These are phyloP conservation scores for Penicillium expansum DNA, from an alignment of 2,329 filamentous ascomycete species.

Conservation along the genomic window DNA sequence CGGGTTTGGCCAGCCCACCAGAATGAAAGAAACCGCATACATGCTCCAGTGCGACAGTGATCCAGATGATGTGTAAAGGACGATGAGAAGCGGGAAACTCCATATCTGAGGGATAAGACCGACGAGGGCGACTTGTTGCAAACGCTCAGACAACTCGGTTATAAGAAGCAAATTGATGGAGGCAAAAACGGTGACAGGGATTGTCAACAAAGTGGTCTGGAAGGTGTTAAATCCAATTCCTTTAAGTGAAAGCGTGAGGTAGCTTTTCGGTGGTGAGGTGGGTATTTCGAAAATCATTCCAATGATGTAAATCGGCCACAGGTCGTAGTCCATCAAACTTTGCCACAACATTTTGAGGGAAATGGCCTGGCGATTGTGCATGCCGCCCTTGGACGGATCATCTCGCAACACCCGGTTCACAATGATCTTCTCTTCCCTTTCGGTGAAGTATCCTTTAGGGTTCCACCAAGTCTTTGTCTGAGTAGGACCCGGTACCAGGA, in stretches of 20 bases:
- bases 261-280: constrained; percentile 43
- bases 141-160: constrained; percentile 27
- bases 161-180: constrained; percentile 30
- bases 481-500: constrained; percentile 39
- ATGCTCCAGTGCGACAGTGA: constrained; percentile 43
- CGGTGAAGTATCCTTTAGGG: constrained; percentile 61
- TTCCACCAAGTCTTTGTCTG: constrained; percentile 56
- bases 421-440: constrained; percentile 61
- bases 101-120: constrained; percentile 51
- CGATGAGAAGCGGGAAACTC: constrained; percentile 51
- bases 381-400: constrained; percentile 38
- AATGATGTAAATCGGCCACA: constrained; percentile 40
- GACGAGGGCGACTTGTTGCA: constrained; percentile 48
- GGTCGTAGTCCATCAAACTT: constrained; percentile 35
- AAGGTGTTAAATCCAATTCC: constrained; percentile 18
- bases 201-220: constrained; percentile 25
- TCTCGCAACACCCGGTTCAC: constrained; percentile 57
- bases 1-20: constrained; percentile 16
- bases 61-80: constrained; percentile 39
- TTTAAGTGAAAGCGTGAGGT: constrained; percentile 40
- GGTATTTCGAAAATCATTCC: constrained; percentile 43
- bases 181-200: constrained; percentile 45
- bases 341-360: constrained; percentile 32
- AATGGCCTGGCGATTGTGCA: constrained; percentile 39
- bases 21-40: constrained; percentile 37